Percentiles rank a stretch among this genome's conserved stretches.
phyloP scores from a whole-genome alignment of 257 asterid genomes.

The Jasminum sambac region DNA sequence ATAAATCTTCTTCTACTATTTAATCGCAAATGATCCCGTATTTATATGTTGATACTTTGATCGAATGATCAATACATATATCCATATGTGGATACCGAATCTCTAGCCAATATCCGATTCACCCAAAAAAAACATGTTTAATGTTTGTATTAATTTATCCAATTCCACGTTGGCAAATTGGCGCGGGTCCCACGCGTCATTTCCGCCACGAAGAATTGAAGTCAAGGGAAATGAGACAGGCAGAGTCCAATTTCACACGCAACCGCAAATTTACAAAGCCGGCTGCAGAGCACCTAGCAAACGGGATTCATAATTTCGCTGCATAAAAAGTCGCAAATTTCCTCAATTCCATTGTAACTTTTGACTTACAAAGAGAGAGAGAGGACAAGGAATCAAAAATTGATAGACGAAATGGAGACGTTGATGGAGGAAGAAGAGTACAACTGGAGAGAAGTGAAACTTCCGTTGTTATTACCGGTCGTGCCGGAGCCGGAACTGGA shows the following conservation, averaged over 20 bases:
- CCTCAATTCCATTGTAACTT: background rate
- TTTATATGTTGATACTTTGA: no score
- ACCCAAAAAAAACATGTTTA: no score
- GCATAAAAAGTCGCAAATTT: background rate
- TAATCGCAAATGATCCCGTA: no score
- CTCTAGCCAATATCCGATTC: no score
- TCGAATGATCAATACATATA: no score
- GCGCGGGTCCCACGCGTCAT: background rate
- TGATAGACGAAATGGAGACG: conserved; percentile 48
- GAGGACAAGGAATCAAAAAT: background rate
- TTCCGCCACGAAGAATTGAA: background rate
- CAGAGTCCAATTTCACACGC: background rate
- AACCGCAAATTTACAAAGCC: background rate
- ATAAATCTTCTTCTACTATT: no score
- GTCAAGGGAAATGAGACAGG: background rate
- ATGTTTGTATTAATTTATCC: no score
- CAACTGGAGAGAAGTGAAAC: conserved; percentile 71
- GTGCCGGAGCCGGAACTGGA: conserved; percentile 68
- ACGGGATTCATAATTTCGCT: background rate
- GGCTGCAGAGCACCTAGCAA: background rate
- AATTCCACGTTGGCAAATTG: background rate
- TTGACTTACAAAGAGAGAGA: background rate
- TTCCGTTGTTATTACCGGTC: conserved; percentile 60
- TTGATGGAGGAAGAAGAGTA: conserved; percentile 77
- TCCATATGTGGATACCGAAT: no score